These are phyloP conservation scores for Helminthosporium solani DNA, from an alignment of 2,329 filamentous ascomycete genomes.

Conservation along the genomic window DNA sequence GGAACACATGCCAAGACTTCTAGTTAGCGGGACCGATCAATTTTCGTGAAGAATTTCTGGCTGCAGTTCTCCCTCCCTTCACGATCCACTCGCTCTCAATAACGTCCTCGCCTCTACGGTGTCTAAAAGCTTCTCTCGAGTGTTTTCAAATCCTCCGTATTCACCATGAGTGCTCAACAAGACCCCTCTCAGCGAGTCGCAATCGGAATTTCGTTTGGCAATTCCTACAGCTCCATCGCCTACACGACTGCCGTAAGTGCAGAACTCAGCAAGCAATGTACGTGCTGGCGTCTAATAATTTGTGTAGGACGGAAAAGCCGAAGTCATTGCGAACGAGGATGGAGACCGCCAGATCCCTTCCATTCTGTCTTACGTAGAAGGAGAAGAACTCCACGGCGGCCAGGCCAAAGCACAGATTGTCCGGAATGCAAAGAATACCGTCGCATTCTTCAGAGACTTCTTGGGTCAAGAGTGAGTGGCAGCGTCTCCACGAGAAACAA, in stretches of 20 bases:
- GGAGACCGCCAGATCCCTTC: slow-evolving; percentile 98
- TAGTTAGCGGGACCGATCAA: slow-evolving; percentile 18
- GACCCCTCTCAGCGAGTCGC: slow-evolving; percentile 59
- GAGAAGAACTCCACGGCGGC: slow-evolving; percentile 93
- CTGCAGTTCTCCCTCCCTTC: neutral
- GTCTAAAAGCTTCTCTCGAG: neutral
- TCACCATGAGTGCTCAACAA: slow-evolving; percentile 54
- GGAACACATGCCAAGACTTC: slow-evolving; percentile 7
- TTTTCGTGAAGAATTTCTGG: slow-evolving; percentile 20
- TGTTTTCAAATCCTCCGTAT: neutral
- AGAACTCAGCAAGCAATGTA: neutral
- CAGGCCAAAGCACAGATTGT: slow-evolving; percentile 94
- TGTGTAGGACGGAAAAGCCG: slow-evolving; percentile 78
- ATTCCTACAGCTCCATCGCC: slow-evolving; percentile 97
- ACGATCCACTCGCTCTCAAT: neutral
- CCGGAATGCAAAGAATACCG: slow-evolving; percentile 88
- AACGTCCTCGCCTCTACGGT: neutral
- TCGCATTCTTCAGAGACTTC: slow-evolving; percentile 95
- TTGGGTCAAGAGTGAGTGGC: slow-evolving; percentile 79
- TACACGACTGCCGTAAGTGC: slow-evolving; percentile 66
- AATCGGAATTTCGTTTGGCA: slow-evolving; percentile 97
- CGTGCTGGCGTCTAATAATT: slow-evolving; percentile 7
- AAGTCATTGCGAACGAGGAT: slow-evolving; percentile 98
- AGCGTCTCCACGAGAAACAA: neutral
- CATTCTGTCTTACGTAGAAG: slow-evolving; percentile 89